These are phyloP conservation scores for Apophysomyces trapeziformis DNA, from an alignment of 371 early-diverging fungal species.

Conservation along the genomic window DNA sequence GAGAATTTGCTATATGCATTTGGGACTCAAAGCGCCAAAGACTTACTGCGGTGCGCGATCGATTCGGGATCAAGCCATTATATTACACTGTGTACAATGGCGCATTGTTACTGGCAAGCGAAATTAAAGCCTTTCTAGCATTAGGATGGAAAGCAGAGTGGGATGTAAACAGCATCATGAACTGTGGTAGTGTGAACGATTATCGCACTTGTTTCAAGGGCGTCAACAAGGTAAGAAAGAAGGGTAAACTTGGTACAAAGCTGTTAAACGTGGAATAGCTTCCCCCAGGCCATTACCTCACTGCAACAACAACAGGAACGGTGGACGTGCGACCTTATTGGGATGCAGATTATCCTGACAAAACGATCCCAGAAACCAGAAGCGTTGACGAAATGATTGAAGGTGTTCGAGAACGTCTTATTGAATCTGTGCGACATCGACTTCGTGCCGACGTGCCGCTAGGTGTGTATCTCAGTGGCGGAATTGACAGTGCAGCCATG, in stretches of 20 bases:
- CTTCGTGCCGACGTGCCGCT: constrained; percentile 30
- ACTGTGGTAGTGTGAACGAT: constrained; percentile 18
- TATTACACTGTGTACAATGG: no score
- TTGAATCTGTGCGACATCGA: constrained; percentile 26
- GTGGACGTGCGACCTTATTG: constrained; percentile 23
- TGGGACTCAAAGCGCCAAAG: no score
- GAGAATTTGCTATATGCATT: no score
- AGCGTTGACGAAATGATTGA: constrained; percentile 29
- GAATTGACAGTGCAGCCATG: constrained; percentile 29
- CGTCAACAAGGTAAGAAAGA: constrained; percentile 25
- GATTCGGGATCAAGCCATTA: no score
- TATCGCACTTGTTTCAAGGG: constrained; percentile 27
- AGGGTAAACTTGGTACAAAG: background rate
- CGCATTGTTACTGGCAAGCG: constrained; percentile 30
- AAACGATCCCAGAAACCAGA: constrained; percentile 21
- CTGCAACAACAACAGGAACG: constrained; percentile 15
- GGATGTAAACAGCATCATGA: constrained; percentile 27
- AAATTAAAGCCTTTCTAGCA: constrained; percentile 30
- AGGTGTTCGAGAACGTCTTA: constrained; percentile 28
- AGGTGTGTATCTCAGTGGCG: constrained; percentile 30
- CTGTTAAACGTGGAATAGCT: constrained; percentile 6
- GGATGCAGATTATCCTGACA: constrained; percentile 36
- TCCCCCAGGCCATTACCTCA: constrained; percentile 29
- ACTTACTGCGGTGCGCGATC: no score
- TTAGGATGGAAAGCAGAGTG: constrained; percentile 28